Base-by-base conservation (phyloP, 805 yeast species). In the Blastobotrys mokoenaii region DNA sequence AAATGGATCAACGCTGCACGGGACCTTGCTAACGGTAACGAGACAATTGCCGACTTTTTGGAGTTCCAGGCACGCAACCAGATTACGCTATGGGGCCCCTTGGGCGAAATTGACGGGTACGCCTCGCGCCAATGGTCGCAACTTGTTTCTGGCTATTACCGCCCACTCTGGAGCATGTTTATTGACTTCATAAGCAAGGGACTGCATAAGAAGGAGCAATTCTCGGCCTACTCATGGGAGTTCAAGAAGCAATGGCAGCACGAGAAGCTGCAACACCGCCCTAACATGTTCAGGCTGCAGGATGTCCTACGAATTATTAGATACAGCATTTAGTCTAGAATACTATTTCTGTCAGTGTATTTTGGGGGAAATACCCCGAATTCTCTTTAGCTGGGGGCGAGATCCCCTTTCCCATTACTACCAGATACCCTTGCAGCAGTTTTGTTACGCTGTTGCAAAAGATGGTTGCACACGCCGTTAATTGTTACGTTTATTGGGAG, bases 11-110 rank as follows among this genome's bases (percentile, higher is more conserved):
- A 18, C 3, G 11, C 44, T 4, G 46, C 48, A 12, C 41, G 47
- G 17, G 36, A 15, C 8, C 16, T 40, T 25, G 44, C 41, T 4
- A 16, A 12, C 4, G 12, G 37, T 14, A 32, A 32, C 11, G 41
- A 30, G 11, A 12, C 14, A 4, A 49, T 43, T 5, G 49, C 39
- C 25, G 37, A 31, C 41, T 17, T 11, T n/a, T 42, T 34, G n/a
- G 51, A 48, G 36, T 48, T 46, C 46, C 37, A 45, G n/a, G 51
- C 51, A 6, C 27, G 51, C 2, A 48, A 48, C 44, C 51, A 48
- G 31, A 38, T 48, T 30, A 48, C 51, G 27, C 39, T 46, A 34
- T 48, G 51, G 51, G 51, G 51, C 8, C 39, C 39, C 6, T 5
- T 17, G 16, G 48, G 48, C 9, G 18, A 44, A 4, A 46, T 43